Evolutionary conservation across 202 grass and related monocot genomes (phyloP).

Genomic region (Schoenoplectus tabernaemontani): DNA sequence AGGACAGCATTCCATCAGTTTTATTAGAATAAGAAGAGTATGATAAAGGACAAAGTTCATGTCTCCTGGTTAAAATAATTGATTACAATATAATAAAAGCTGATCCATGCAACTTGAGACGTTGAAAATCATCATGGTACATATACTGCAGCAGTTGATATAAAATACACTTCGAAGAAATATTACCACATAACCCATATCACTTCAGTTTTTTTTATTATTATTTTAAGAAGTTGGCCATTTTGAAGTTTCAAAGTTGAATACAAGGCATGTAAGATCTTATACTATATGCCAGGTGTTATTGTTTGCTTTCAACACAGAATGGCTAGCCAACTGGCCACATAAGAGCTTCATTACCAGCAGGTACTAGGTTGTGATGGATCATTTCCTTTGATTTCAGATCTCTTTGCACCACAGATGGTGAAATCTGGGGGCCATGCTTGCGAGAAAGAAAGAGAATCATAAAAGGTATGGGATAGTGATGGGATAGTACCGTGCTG

Average conservation of each 20-base stretch:
- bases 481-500: background rate
- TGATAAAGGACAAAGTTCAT: background rate
- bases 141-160: background rate
- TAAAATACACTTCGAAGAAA: background rate
- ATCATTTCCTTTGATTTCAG: background rate
- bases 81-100: background rate
- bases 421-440: background rate
- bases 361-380: background rate
- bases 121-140: background rate
- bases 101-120: background rate
- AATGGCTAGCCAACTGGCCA: background rate
- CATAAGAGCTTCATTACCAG: background rate
- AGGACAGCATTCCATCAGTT: background rate
- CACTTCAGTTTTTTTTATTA: background rate
- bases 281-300: background rate
- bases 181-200: background rate
- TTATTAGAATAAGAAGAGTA: slow-evolving; percentile 5
- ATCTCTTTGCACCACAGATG: background rate
- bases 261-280: background rate
- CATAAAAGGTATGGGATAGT: background rate
- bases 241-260: too few relatives aligned
- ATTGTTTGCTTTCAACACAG: background rate
- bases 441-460: background rate
- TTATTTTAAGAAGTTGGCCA: background rate
- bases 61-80: background rate